phyloP scores from a whole-genome alignment of 2,329 filamentous ascomycete genomes.

The Beauveria caledonica region DNA sequence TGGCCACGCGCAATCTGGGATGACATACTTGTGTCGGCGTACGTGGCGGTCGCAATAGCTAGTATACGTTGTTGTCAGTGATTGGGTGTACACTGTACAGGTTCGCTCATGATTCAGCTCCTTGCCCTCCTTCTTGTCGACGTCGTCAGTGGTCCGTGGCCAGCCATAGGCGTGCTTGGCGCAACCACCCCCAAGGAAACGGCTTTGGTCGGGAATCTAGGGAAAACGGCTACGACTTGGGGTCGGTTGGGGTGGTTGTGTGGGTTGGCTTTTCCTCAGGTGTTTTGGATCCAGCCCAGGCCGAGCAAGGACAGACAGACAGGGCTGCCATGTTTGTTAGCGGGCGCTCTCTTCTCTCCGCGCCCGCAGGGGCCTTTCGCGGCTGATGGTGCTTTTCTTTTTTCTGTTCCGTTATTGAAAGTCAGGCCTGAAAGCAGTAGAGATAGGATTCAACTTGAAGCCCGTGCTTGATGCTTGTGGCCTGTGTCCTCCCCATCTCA shows the following conservation, averaged over 20 bases:
- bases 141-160: neutral
- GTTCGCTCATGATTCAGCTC: neutral
- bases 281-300: constrained; percentile 4
- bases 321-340: constrained; percentile 9
- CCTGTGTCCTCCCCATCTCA: neutral
- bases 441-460: neutral
- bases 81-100: neutral
- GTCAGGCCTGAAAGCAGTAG: neutral
- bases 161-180: neutral
- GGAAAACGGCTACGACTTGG: constrained; percentile 7
- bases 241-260: constrained; percentile 9
- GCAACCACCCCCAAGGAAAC: neutral
- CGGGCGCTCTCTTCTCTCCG: neutral
- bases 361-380: neutral
- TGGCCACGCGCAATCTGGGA: neutral
- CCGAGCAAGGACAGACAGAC: neutral
- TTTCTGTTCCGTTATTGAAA: neutral
- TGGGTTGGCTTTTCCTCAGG: neutral
- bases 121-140: neutral
- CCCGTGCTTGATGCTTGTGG: neutral
- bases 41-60: neutral
- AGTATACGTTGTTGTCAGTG: neutral
- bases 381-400: neutral
- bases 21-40: neutral
- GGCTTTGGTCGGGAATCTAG: constrained; percentile 9